A percentile compares a stretch with the other conserved stretches of the same genome.
These are phyloP conservation scores for Daedalea quercina DNA, from an alignment of 768 basidiomycete genomes.

Conservation along the genomic window DNA sequence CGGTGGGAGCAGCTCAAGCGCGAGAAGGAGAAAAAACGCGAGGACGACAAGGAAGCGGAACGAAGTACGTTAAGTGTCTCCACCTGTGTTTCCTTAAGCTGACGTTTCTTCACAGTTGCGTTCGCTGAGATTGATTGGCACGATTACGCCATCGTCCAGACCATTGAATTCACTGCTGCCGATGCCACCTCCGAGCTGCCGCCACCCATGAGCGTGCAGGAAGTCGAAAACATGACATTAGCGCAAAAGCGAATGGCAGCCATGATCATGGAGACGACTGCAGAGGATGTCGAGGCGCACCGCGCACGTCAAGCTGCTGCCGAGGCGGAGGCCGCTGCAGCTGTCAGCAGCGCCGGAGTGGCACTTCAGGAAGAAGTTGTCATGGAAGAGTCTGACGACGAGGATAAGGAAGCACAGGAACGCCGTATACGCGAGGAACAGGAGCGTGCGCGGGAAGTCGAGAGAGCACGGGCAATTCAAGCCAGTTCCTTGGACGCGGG, in stretches of 20 bases:
- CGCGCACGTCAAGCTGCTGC: conserved; percentile 78
- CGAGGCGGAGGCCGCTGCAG: conserved; percentile 77
- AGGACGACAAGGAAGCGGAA: conserved; percentile 92
- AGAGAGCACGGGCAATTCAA: conserved; percentile 75
- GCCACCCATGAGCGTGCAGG: conserved; percentile 92
- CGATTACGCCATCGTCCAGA: conserved; percentile 96
- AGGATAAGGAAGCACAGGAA: conserved; percentile 54
- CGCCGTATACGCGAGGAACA: conserved; percentile 65
- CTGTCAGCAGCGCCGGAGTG: conserved; percentile 59
- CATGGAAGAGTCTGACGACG: conserved; percentile 85
- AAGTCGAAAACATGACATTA: conserved; percentile 93
- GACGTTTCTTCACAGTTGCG: conserved; percentile 46
- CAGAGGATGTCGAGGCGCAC: conserved; percentile 78
- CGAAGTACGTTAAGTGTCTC: conserved; percentile 47
- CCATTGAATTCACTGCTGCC: conserved; percentile 92
- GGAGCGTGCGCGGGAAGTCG: conserved; percentile 62
- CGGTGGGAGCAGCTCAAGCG: conserved; percentile 85
- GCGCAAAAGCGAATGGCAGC: conserved; percentile 98
- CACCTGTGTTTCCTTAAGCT: neutral
- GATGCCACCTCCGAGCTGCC: conserved; percentile 90
- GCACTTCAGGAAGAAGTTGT: conserved; percentile 56
- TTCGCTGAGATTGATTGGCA: conserved; percentile 99
- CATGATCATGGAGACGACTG: conserved; percentile 96
- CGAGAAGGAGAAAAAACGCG: conserved; percentile 78
- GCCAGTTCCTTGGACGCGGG: conserved; percentile 66